Conservation (phyloP, 140 eudicot species). For the Erigeron philadelphicus region DNA sequence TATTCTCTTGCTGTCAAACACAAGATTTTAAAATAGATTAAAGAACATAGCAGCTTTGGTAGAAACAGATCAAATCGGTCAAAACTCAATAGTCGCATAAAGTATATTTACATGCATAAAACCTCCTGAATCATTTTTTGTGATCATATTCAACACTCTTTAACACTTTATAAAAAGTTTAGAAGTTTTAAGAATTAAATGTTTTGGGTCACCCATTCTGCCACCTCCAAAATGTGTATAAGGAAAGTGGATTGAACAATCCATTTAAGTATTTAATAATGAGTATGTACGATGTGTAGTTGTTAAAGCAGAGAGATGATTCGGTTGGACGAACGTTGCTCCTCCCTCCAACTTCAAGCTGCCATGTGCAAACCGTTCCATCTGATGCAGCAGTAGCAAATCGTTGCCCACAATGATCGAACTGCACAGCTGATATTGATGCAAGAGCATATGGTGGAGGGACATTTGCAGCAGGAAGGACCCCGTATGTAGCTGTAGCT, state of each 20-base stretch:
- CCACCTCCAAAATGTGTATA: not conserved
- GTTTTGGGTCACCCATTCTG: not conserved
- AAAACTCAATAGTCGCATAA: not conserved
- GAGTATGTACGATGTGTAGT: slow-evolving; percentile 67
- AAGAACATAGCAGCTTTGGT: not conserved
- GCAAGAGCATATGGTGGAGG: slow-evolving; percentile 99
- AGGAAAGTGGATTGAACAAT: not conserved
- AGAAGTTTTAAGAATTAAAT: not conserved
- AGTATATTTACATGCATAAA: not conserved
- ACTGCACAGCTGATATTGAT: slow-evolving; percentile 74
- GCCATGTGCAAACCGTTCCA: slow-evolving; percentile 99
- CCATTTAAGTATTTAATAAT: not conserved
- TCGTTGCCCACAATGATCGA: slow-evolving; percentile 87
- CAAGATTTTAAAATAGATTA: not conserved
- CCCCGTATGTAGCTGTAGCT: slow-evolving; percentile 97
- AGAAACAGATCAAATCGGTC: not conserved
- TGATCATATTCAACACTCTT: not conserved
- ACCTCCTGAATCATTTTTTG: not conserved
- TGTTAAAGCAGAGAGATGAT: slow-evolving; percentile 79
- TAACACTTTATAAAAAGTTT: not conserved
- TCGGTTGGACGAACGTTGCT: slow-evolving; percentile 91
- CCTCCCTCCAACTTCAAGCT: slow-evolving; percentile 98
- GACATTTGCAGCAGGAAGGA: slow-evolving; percentile 94
- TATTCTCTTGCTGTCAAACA: not conserved
- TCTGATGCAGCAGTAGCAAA: slow-evolving; percentile 85